Percentiles rank a stretch among this genome's conserved stretches.
Evolutionary conservation across 2,329 filamentous ascomycete genomes (phyloP).

Genomic region (Calonectria ilicicola): DNA sequence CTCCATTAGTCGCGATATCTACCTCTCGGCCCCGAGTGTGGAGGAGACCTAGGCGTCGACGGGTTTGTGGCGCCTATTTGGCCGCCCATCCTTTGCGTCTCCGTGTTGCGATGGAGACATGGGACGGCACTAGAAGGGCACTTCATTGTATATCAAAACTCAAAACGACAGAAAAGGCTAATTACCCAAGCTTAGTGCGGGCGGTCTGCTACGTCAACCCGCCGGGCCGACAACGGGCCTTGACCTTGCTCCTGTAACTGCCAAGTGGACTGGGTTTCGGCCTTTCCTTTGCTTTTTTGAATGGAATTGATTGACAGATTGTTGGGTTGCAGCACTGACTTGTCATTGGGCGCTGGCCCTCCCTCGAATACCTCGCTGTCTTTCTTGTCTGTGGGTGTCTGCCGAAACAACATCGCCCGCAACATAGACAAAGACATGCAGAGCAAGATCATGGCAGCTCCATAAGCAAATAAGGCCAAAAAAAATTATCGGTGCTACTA

Average conservation of each 20-base stretch:
- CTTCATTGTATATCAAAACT: conserved; percentile 1
- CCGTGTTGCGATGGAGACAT: background rate
- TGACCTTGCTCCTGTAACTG: conserved; percentile 1
- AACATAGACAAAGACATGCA: background rate
- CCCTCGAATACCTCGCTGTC: background rate
- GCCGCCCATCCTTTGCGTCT: background rate
- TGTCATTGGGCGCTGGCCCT: background rate
- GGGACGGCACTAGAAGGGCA: background rate
- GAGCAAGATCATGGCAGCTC: background rate
- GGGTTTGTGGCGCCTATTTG: background rate
- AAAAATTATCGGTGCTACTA: background rate
- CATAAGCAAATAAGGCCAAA: background rate
- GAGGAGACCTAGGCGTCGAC: background rate
- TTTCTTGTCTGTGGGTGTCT: background rate
- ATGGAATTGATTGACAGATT: conserved; percentile 2
- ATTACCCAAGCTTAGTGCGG: background rate
- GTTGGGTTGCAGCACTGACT: background rate
- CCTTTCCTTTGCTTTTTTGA: conserved; percentile 9
- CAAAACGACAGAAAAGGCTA: background rate
- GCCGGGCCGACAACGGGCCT: conserved; percentile 2
- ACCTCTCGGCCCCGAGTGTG: background rate
- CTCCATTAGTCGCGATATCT: conserved; percentile 1
- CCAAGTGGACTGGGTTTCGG: conserved; percentile 5
- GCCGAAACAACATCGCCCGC: conserved; percentile 3
- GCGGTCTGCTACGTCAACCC: background rate